A percentile compares a stretch with the other conserved stretches of the same genome.
Evolutionary conservation across 345 rosid species (phyloP).

Genomic region (Rhizophora apiculata): DNA sequence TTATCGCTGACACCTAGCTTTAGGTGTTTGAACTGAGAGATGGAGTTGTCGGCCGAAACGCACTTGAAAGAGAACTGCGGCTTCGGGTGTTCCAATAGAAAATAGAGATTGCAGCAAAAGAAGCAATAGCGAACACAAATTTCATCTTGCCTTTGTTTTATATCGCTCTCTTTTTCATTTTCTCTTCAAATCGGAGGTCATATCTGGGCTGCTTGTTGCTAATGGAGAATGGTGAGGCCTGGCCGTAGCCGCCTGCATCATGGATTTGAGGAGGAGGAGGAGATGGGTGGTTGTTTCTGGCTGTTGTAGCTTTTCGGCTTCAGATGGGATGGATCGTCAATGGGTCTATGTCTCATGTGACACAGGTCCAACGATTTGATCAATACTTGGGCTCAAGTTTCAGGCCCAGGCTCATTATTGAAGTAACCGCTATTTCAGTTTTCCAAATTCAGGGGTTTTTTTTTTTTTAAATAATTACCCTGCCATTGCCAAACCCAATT

Average conservation of each 20-base stretch:
- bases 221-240: neutral
- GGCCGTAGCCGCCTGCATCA: too few relatives aligned
- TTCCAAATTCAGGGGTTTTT: conserved; percentile 16
- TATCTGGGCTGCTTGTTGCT: too few relatives aligned
- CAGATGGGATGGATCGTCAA: too few relatives aligned
- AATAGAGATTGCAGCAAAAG: conserved; percentile 51
- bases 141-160: conserved; percentile 39
- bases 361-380: neutral
- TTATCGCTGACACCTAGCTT: conserved; percentile 18
- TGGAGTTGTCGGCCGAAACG: conserved; percentile 73
- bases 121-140: conserved; percentile 45
- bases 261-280: neutral
- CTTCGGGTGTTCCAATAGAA: conserved; percentile 50
- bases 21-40: conserved; percentile 65
- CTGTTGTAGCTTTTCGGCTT: too few relatives aligned
- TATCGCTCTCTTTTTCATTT: conserved; percentile 24
- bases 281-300: too few relatives aligned
- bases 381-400: neutral
- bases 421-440: conserved; percentile 27
- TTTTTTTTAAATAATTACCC: too few relatives aligned
- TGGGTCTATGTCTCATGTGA: too few relatives aligned
- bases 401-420: neutral
- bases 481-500: neutral
- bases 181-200: neutral
- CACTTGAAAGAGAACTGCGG: conserved; percentile 71